Evolutionary conservation across 495 filamentous ascomycete genomes (phyloP), one percentile per base, ranked within the genome.

Genomic region (Viridothelium virens): DNA sequence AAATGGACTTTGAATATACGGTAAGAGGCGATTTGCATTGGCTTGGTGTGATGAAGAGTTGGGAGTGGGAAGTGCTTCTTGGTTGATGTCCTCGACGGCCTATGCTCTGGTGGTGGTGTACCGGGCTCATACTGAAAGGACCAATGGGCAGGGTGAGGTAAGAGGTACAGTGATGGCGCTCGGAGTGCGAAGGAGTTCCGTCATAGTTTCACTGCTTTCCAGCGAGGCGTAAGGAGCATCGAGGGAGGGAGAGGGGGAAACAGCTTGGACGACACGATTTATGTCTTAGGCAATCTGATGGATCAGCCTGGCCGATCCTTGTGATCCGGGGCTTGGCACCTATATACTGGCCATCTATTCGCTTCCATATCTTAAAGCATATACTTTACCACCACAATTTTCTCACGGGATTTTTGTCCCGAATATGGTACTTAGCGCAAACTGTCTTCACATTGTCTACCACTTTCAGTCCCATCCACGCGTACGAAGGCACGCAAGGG

Each of bases 31-130:
- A 79, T 44, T 77, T 88, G 68, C 89, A 92, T 74, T 92, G 89
- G 89, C 80, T 88, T 12, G 86, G 87, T 65, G 87, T 92, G 56
- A 92, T 92, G 89, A 84, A 84, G 67, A 88, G 91, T 66, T 89
- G 85, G 85, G 78, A 82, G 16, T 92, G 89, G 89, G 89, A 91
- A 82, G 85, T 59, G 5, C 31, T 59, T 11, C 53, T 59, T 59
- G 53, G 53, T 36, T 59, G 31, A 59, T 2, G 11, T 36, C 31
- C 10, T 9, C 48, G 25, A 25, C 25, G 25, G n/a, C n/a, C 16
- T 53, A 5, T 18, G 5, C n/a, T 53, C n/a, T n/a, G 5, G 5
- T 11, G n/a, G n/a, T 53, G 5, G 48, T 5, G 48, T 25, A 53
- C 18, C 6, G 41, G 41, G 41, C 6, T 53, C 48, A 11, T 53